phyloP scores from a whole-genome alignment of 352 stramenopile genomes.

The Pythium aquatile region DNA sequence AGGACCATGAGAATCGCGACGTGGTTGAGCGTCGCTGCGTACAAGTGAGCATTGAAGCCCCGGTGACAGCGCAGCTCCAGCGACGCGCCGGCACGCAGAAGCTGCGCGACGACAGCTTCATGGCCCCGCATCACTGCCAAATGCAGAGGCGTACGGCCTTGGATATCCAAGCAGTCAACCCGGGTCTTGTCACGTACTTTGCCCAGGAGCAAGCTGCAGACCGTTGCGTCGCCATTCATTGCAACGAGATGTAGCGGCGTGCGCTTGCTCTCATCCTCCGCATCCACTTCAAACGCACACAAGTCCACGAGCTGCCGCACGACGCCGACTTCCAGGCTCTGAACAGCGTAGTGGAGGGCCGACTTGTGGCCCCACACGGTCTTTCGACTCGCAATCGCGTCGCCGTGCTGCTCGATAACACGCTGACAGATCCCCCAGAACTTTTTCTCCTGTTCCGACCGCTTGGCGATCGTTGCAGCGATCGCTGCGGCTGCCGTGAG shows the following conservation, averaged over 20 bases:
- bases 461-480: conserved; percentile 36
- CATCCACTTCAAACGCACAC: conserved; percentile 42
- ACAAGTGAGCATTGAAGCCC: conserved; percentile 48
- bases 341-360: conserved; percentile 53
- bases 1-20: conserved; percentile 49
- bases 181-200: conserved; percentile 17
- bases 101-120: conserved; percentile 36
- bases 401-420: conserved; percentile 37
- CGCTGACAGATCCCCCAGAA: conserved; percentile 45
- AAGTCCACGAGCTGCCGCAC: conserved; percentile 38
- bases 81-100: conserved; percentile 42
- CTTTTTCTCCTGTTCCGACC: conserved; percentile 29
- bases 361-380: conserved; percentile 40
- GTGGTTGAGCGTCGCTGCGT: conserved; percentile 49
- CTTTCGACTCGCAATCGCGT: conserved; percentile 31
- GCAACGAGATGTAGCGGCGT: conserved; percentile 55
- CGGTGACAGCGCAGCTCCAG: conserved; percentile 30
- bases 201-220: conserved; percentile 42
- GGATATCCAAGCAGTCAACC: conserved; percentile 34
- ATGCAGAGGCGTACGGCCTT: conserved; percentile 47
- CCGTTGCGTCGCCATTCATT: conserved; percentile 33
- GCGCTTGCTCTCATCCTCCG: conserved; percentile 40
- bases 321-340: conserved; percentile 32
- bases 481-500: conserved; percentile 35
- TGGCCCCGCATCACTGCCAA: conserved; percentile 47